Percentiles rank a stretch among this genome's conserved stretches.
Evolutionary conservation across 768 basidiomycete species (phyloP).

Genomic region (Hortiboletus campestris): DNA sequence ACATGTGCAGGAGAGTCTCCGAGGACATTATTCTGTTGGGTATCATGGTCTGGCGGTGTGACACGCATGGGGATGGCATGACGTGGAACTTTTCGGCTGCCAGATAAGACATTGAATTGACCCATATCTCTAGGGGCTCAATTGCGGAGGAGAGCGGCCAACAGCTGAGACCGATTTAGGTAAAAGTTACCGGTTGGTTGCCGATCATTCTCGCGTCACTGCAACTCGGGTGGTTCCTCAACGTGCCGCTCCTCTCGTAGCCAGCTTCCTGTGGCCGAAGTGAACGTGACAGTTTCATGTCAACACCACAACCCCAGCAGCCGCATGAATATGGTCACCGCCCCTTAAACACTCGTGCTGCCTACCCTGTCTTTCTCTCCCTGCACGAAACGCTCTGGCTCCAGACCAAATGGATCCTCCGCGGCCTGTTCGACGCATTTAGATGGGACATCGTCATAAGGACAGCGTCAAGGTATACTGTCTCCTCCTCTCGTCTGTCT

Average conservation of each 20-base stretch:
- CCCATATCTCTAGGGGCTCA: slow-evolving; percentile 6
- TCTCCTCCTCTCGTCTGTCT: slow-evolving; percentile 7
- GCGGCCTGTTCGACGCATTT: slow-evolving; percentile 68
- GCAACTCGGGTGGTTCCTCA: not conserved
- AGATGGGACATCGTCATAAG: slow-evolving; percentile 66
- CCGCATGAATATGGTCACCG: slow-evolving; percentile 6
- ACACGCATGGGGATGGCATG: not conserved
- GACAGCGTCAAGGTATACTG: slow-evolving; percentile 55
- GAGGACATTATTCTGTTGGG: not conserved
- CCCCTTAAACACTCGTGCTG: slow-evolving; percentile 41
- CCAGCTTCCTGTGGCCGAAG: not conserved
- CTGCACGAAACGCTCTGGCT: slow-evolving; percentile 56
- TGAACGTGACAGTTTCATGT: slow-evolving; percentile 19
- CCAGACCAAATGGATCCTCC: slow-evolving; percentile 56
- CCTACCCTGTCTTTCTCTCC: slow-evolving; percentile 71
- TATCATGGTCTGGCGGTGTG: not conserved
- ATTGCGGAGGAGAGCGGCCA: slow-evolving; percentile 3
- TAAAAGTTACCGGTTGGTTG: slow-evolving; percentile 12
- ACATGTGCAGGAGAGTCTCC: not conserved
- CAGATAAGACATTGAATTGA: not conserved
- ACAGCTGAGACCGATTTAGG: not conserved
- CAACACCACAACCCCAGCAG: slow-evolving; percentile 17
- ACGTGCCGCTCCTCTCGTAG: not conserved
- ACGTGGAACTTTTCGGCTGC: not conserved
- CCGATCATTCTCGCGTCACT: slow-evolving; percentile 6